Base-by-base conservation (phyloP, 768 basidiomycete species). In the Collybia nuda region DNA sequence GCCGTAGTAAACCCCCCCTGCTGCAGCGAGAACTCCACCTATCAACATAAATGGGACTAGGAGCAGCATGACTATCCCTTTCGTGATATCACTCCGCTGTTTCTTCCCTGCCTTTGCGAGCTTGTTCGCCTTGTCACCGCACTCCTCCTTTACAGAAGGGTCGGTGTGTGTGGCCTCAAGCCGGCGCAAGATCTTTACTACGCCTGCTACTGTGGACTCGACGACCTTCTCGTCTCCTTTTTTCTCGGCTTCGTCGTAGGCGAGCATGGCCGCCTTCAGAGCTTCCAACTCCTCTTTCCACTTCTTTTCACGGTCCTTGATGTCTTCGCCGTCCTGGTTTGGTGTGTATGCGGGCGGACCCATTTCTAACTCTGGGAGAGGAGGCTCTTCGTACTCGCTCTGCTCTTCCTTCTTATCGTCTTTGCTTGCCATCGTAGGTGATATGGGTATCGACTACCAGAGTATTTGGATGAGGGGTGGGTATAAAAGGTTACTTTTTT, bases 1-100 rank as follows among this genome's bases (percentile, higher is more conserved):
- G 12, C 45, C 50, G 40, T 51, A 48, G 7, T 47, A 4, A 32
- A 55, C 17, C 0, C 45, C 46, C 18, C 50, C 53, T 3, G 53
- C 53, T 15, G 29, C 41, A 23, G 50, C 47, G 5, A 47, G 36
- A 0, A 15, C 53, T 12, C 40, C 49, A 7, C 41, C 50, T 0
- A 29, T 40, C 12, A 55, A 42, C 12, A 47, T 6, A 28, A 55
- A 50, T 3, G 50, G 49, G 17, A 36, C 15, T 21, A 28, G 36
- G 22, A 44, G 43, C 26, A 44, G 21, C 15, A 44, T 24, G n/a
- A 44, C 17, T 6, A 44, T 9, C 12, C 43, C 43, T 26, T 44
- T 44, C 5, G 18, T n/a, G 9, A 44, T 28, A 7, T 44, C 43
- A 5, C 29, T 32, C n/a, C 43, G 28, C n/a, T 44, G 24, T 17